Percentiles rank a stretch among this genome's conserved stretches.
Evolutionary conservation across 371 early-diverging fungal species (phyloP).

Genomic region (Lichtheimia corymbifera): DNA sequence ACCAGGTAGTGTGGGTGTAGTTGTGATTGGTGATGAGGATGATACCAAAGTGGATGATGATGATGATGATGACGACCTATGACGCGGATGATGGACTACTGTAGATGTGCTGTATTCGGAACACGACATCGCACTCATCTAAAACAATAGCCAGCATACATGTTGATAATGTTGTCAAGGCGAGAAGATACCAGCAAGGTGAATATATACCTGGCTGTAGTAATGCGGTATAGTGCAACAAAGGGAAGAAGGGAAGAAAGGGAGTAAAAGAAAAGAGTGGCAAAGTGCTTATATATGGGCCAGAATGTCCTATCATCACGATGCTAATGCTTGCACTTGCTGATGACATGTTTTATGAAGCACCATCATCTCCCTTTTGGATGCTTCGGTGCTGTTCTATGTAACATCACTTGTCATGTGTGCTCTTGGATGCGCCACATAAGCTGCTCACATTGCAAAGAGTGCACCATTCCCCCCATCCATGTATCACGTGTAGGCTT

Average conservation of each 20-base stretch:
- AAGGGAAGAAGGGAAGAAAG: neutral
- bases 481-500: neutral
- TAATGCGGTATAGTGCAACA: neutral
- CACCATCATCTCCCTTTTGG: no score
- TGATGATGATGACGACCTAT: no score
- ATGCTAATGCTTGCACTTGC: neutral
- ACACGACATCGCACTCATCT: neutral
- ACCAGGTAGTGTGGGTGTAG: neutral
- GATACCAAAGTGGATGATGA: no score
- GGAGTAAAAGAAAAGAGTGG: neutral
- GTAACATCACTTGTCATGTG: neutral
- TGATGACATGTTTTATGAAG: neutral
- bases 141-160: neutral
- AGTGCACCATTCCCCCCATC: neutral
- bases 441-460: neutral
- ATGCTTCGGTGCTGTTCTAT: no score
- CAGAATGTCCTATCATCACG: conserved; percentile 2
- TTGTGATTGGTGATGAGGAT: no score
- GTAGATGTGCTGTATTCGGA: neutral
- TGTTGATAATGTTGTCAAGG: neutral
- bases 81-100: neutral
- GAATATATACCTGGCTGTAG: neutral
- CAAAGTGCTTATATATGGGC: neutral
- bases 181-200: neutral
- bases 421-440: neutral